Evolutionary conservation across 352 stramenopile species (phyloP).

Genomic region (Phytophthora megakarya): DNA sequence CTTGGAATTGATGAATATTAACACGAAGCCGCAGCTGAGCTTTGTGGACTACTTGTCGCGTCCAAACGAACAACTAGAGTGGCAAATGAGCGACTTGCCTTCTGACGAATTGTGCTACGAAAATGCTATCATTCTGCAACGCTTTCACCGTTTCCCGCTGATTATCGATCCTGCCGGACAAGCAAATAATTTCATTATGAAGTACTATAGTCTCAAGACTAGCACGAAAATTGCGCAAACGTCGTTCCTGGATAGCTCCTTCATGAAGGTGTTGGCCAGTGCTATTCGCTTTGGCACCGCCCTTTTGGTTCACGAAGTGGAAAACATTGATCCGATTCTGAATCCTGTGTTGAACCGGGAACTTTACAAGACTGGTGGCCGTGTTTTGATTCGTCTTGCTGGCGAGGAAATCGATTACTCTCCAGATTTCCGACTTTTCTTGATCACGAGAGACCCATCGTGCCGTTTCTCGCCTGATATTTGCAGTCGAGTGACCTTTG

Average conservation of each 20-base stretch:
- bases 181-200: slow-evolving; percentile 98
- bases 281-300: slow-evolving; percentile 99
- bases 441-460: slow-evolving; percentile 98
- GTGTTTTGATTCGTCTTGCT: slow-evolving; percentile 97
- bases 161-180: slow-evolving; percentile 99
- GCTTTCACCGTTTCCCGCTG: slow-evolving; percentile 97
- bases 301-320: slow-evolving; percentile 99
- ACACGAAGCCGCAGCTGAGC: slow-evolving; percentile 76
- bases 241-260: slow-evolving; percentile 98
- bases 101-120: slow-evolving; percentile 98
- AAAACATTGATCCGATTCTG: slow-evolving; percentile 99
- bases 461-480: slow-evolving; percentile 99
- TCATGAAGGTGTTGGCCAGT: slow-evolving; percentile 99
- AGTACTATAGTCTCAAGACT: slow-evolving; percentile 93
- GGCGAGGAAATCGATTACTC: slow-evolving; percentile 99
- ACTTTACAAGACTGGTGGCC: slow-evolving; percentile 98
- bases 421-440: slow-evolving; percentile 98
- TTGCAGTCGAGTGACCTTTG: slow-evolving; percentile 98
- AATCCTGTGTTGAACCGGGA: slow-evolving; percentile 99
- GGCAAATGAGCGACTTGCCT: slow-evolving; percentile 96
- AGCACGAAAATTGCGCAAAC: slow-evolving; percentile 97
- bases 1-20: slow-evolving; percentile 93
- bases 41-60: slow-evolving; percentile 97
- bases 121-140: slow-evolving; percentile 99
- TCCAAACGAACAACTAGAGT: slow-evolving; percentile 94